Evolutionary conservation across 202 grass and related monocot species (phyloP).

Genomic region (Schoenoplectus tabernaemontani): DNA sequence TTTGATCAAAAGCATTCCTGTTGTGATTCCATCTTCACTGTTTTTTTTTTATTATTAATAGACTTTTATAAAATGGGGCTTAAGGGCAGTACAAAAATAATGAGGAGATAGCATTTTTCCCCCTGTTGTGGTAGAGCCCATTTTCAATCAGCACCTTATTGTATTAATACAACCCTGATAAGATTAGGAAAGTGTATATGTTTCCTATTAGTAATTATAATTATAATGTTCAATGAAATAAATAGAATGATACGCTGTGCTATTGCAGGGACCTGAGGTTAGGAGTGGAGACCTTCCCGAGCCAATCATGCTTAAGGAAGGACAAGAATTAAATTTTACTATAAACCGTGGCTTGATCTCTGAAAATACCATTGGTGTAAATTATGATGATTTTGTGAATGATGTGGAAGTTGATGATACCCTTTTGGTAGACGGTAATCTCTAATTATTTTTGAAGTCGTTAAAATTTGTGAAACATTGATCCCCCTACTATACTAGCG

Average conservation of each 20-base stretch:
- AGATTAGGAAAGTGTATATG: not conserved
- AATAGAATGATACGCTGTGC: not conserved
- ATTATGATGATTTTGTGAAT: slow-evolving; percentile 95
- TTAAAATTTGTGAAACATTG: not conserved
- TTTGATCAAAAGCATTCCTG: not conserved
- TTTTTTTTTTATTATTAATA: not conserved
- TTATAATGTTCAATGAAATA: not conserved
- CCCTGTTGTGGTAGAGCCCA: not conserved
- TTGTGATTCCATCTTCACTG: not conserved
- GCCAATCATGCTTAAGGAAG: slow-evolving; percentile 79
- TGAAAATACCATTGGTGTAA: slow-evolving; percentile 76
- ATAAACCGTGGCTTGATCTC: slow-evolving; percentile 76
- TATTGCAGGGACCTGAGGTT: slow-evolving; percentile 83
- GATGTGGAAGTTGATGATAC: slow-evolving; percentile 94
- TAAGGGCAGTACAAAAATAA: not conserved
- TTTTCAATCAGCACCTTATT: not conserved
- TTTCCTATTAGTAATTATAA: not conserved
- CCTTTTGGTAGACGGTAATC: slow-evolving; percentile 92
- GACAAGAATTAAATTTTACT: slow-evolving; percentile 88
- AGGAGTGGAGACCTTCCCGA: slow-evolving; percentile 93
- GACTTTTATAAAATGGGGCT: not conserved
- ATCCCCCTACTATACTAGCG: not conserved
- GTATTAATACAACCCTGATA: not conserved
- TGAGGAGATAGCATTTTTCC: not conserved
- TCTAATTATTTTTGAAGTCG: slow-evolving; percentile 19